Conservation (phyloP, 192 early-diverging fungal species). For the Mortierella antarctica region DNA sequence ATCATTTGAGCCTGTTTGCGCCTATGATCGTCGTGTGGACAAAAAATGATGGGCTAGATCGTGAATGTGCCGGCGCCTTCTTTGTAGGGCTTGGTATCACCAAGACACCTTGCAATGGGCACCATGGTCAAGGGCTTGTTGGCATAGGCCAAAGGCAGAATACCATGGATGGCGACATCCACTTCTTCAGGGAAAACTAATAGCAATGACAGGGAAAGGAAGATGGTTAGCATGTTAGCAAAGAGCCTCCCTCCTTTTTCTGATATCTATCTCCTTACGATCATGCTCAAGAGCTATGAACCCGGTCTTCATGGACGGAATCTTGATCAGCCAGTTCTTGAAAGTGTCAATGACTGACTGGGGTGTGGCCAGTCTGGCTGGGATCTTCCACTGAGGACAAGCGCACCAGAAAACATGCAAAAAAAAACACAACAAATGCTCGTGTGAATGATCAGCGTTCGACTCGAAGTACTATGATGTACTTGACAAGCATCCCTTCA, state of each 20-base stretch:
- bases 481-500: too few species aligned
- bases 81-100: slow-evolving; percentile 37
- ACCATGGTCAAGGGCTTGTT: slow-evolving; percentile 21
- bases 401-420: too few species aligned
- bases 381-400: not conserved
- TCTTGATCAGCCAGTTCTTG: slow-evolving; percentile 45
- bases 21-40: too few species aligned
- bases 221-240: not conserved
- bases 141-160: slow-evolving; percentile 10
- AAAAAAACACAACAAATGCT: too few species aligned
- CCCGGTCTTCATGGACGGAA: slow-evolving; percentile 43
- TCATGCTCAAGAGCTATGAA: slow-evolving; percentile 60
- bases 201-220: not conserved
- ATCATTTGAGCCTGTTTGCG: too few species aligned
- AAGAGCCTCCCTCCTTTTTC: too few species aligned
- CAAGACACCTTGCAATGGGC: slow-evolving; percentile 33
- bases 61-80: slow-evolving; percentile 23
- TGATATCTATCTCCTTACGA: not conserved
- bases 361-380: not conserved
- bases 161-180: slow-evolving; percentile 45
- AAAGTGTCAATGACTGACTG: slow-evolving; percentile 10
- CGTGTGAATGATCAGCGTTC: too few species aligned
- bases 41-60: too few species aligned
- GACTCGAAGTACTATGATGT: too few species aligned
- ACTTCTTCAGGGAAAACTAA: slow-evolving; percentile 52